Conservation (phyloP, 352 stramenopile genomes). For the Pythium vanterpoolii region DNA sequence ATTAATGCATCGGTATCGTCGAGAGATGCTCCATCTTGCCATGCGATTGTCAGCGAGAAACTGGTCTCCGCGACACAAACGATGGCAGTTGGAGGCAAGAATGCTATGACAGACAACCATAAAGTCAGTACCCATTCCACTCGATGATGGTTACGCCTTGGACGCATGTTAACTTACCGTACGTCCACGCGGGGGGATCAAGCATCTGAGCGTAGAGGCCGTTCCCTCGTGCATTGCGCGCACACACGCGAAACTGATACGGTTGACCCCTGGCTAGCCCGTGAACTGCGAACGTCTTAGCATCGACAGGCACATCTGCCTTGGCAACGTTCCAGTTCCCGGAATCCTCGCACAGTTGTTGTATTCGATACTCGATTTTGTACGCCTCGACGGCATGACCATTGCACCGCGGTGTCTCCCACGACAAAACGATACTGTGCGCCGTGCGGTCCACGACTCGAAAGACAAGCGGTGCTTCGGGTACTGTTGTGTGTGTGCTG, state of each 20-base stretch:
- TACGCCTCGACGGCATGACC: slow-evolving; percentile 33
- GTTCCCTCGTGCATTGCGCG: slow-evolving; percentile 22
- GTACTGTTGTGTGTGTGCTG: slow-evolving; percentile 30
- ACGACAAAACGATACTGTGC: slow-evolving; percentile 32
- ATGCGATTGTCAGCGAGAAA: slow-evolving; percentile 31
- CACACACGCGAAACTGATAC: slow-evolving; percentile 27
- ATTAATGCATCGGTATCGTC: background rate
- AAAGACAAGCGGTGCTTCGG: slow-evolving; percentile 34
- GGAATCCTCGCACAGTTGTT: background rate
- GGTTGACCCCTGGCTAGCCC: slow-evolving; percentile 5
- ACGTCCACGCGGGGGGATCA: slow-evolving; percentile 24
- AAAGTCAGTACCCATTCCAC: background rate
- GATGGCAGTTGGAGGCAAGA: slow-evolving; percentile 27
- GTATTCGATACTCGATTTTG: slow-evolving; percentile 16
- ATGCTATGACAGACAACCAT: background rate
- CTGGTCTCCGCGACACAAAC: slow-evolving; percentile 21
- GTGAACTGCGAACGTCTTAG: background rate
- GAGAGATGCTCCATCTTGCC: slow-evolving; percentile 15
- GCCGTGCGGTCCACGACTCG: slow-evolving; percentile 35
- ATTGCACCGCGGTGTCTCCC: slow-evolving; percentile 51
- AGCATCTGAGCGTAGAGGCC: slow-evolving; percentile 7
- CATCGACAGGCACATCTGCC: slow-evolving; percentile 16
- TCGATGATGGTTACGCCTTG: background rate
- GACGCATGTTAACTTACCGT: slow-evolving; percentile 13
- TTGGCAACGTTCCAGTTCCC: slow-evolving; percentile 8